Base-by-base conservation (phyloP, 1,139 yeast species). In the Hemisphaericaspora lyxosophila region DNA sequence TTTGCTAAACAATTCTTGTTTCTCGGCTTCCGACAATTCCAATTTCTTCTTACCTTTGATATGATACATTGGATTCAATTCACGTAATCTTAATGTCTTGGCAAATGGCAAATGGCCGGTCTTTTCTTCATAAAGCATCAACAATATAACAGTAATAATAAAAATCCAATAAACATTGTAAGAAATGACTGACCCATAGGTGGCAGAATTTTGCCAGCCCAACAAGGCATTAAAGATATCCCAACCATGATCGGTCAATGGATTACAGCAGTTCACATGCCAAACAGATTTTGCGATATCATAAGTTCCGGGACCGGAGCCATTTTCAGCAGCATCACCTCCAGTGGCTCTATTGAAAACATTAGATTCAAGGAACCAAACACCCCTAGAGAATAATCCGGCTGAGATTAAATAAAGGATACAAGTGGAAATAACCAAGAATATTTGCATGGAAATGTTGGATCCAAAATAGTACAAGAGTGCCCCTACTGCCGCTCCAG, bases 191-290 rank as follows among this genome's bases (percentile, higher is more conserved):
- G 95, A 85, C 39, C 95, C 95, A 55, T 86, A 78, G 47, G 95
- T 88, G 42, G 96, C 96, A 39, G 64, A 57, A 38, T 60, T 60
- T 59, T 58, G 64, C 64, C 64, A 60, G 33, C 65, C 65, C 24
- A 60, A 56, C 26, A 60, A 49, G 30, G 64, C 59, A 55, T 87
- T 88, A 74, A 89, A 88, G 45, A 89, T 79, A 78, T 85, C 94
- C 96, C 96, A 89, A 67, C 94, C 94, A 45, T 86, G 82, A 59
- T 88, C 95, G 34, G 73, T 73, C 62, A 82, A 86, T 26, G 95
- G 95, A 65, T 87, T 88, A 69, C 96, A 89, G 67, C 96, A 89
- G 72, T 89, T 88, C 45, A 89, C 90, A 62, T 89, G 97, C 88
- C 95, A 89, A 13, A 89, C 96, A 7, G 87, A 66, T 54, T 76